A percentile compares a stretch with the other conserved stretches of the same genome.
phyloP scores from a whole-genome alignment of 208 protist genomes.

The Leishmania major region DNA sequence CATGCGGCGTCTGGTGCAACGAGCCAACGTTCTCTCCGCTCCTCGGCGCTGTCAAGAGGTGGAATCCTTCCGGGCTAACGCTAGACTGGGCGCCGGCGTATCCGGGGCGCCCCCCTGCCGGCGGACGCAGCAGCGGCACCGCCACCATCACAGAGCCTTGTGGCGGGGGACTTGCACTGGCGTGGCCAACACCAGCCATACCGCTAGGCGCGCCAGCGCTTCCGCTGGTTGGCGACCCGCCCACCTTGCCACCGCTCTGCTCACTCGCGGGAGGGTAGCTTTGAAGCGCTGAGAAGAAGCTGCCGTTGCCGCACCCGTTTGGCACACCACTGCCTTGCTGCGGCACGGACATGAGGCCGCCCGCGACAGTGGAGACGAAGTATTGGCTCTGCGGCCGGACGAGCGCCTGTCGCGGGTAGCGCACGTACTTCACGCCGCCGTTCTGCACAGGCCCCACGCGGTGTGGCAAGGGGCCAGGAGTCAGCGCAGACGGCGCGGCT shows the following conservation, averaged over 20 bases:
- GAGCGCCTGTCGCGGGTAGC: conserved; percentile 26
- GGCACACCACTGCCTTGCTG: conserved; percentile 10
- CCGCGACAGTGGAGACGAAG: conserved; percentile 31
- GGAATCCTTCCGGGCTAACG: neutral
- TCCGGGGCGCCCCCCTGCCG: conserved; percentile 6
- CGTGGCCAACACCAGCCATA: neutral
- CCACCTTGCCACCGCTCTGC: conserved; percentile 1
- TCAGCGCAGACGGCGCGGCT: neutral
- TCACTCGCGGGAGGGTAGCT: neutral
- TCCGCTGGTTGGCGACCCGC: neutral
- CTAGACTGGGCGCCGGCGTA: neutral
- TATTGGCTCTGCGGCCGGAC: conserved; percentile 37
- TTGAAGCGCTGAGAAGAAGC: neutral
- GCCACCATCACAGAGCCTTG: neutral
- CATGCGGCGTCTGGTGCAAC: neutral
- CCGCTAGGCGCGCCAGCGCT: neutral
- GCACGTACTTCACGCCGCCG: conserved; percentile 32
- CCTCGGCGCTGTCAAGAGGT: neutral
- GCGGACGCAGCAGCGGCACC: conserved; percentile 33
- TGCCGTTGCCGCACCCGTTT: neutral
- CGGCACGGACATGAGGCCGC: conserved; percentile 32
- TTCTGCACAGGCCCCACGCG: conserved; percentile 4
- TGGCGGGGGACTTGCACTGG: neutral
- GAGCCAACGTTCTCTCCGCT: neutral
- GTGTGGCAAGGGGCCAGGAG: neutral